Percentiles rank a stretch among this genome's conserved stretches.
phyloP scores from a whole-genome alignment of 2,329 filamentous ascomycete species.

The Epichloe uncinata region DNA sequence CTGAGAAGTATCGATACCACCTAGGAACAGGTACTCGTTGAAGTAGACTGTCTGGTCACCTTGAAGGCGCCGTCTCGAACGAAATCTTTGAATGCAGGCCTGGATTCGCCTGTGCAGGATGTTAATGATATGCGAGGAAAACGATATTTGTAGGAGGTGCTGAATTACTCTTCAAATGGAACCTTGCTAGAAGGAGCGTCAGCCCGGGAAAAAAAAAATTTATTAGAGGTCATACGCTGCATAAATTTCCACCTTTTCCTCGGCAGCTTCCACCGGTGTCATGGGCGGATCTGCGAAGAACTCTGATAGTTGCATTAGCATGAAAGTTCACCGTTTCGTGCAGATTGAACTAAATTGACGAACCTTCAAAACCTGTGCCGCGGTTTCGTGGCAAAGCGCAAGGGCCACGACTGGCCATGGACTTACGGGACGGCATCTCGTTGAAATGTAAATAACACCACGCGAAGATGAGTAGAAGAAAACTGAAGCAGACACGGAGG shows the following conservation, averaged over 20 bases:
- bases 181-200: slow-evolving; percentile 9
- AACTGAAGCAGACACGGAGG: too few relatives aligned
- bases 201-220: not conserved
- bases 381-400: slow-evolving; percentile 29
- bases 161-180: slow-evolving; percentile 41
- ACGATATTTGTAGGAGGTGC: not conserved
- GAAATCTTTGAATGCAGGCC: slow-evolving; percentile 70
- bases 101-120: slow-evolving; percentile 56
- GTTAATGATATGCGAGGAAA: not conserved
- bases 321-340: too few relatives aligned
- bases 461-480: too few relatives aligned
- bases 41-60: slow-evolving; percentile 51
- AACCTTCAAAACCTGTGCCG: slow-evolving; percentile 58
- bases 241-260: slow-evolving; percentile 56
- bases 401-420: slow-evolving; percentile 19
- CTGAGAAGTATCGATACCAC: slow-evolving; percentile 54
- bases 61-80: slow-evolving; percentile 61
- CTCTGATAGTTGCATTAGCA: slow-evolving; percentile 27
- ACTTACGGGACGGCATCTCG: slow-evolving; percentile 4
- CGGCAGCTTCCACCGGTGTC: slow-evolving; percentile 51
- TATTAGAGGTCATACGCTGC: slow-evolving; percentile 35
- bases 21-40: slow-evolving; percentile 67
- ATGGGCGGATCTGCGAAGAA: slow-evolving; percentile 70
- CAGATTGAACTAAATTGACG: not conserved
- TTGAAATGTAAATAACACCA: not conserved